Evolutionary conservation across 1,284 basidiomycete species (phyloP).

Genomic region (Moniliella sp.): DNA sequence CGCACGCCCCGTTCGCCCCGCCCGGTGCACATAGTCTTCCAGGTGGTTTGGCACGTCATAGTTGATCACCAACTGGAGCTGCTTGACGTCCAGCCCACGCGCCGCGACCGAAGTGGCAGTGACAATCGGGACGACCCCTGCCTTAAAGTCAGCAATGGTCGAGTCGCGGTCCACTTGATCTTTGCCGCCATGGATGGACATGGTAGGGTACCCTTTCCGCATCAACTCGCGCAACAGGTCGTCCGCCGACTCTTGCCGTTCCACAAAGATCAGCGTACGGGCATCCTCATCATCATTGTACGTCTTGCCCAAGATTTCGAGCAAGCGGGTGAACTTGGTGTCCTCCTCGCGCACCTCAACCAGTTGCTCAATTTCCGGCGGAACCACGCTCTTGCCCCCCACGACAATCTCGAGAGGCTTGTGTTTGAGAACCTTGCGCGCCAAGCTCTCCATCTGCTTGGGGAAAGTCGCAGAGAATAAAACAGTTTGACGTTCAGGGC

Average conservation of each 20-base stretch:
- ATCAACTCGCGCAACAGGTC: constrained; percentile 85
- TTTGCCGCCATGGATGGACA: constrained; percentile 92
- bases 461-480: constrained; percentile 98
- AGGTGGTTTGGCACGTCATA: constrained; percentile 97
- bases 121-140: constrained; percentile 83
- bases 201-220: constrained; percentile 74
- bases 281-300: constrained; percentile 58
- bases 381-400: constrained; percentile 88
- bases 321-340: constrained; percentile 77
- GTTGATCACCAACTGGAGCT: constrained; percentile 93
- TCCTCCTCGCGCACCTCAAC: constrained; percentile 83
- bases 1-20: constrained; percentile 85
- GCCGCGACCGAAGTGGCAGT: constrained; percentile 96
- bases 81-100: constrained; percentile 88
- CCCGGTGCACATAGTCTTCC: constrained; percentile 98
- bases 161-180: constrained; percentile 95
- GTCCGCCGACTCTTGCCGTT: constrained; percentile 88
- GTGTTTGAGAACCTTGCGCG: constrained; percentile 62
- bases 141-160: constrained; percentile 94
- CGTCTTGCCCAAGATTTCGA: constrained; percentile 89
- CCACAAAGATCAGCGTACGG: constrained; percentile 86
- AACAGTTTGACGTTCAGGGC: constrained; percentile 90
- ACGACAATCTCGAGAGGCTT: constrained; percentile 94
- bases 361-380: constrained; percentile 88
- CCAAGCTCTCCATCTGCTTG: constrained; percentile 97